Evolutionary conservation across 805 yeast species (phyloP).

Genomic region (Priceomyces haplophilus): DNA sequence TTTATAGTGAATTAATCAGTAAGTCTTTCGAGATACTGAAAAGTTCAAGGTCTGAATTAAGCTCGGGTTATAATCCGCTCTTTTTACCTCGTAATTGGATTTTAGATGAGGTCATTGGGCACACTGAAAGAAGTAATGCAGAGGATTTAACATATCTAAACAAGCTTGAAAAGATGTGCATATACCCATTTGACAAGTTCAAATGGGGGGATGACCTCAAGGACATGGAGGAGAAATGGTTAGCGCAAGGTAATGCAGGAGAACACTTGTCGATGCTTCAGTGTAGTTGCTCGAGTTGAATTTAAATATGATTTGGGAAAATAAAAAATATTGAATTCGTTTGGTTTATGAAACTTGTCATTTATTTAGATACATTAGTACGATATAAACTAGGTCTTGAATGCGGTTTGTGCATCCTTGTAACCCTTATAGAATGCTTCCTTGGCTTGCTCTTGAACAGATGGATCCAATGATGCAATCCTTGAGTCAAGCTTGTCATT

Average conservation of each 20-base stretch:
- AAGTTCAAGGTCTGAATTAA: constrained; percentile 20
- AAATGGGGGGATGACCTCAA: constrained; percentile 68
- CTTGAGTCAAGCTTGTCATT: constrained; percentile 33
- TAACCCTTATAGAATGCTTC: constrained; percentile 40
- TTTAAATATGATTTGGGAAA: too few relatives aligned
- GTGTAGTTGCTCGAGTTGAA: constrained; percentile 64
- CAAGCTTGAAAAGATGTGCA: constrained; percentile 67
- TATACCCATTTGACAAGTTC: constrained; percentile 64
- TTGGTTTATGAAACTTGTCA: too few relatives aligned
- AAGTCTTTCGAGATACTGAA: constrained; percentile 29
- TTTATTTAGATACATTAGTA: too few relatives aligned
- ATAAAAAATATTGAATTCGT: too few relatives aligned
- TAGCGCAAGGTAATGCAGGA: constrained; percentile 47
- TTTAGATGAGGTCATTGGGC: constrained; percentile 72
- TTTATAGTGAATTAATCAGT: constrained; percentile 43
- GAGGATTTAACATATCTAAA: constrained; percentile 48
- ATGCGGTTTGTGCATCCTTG: constrained; percentile 32
- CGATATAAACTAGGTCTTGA: constrained; percentile 9
- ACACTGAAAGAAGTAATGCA: constrained; percentile 49
- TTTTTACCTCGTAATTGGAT: constrained; percentile 87
- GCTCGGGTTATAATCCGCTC: constrained; percentile 61
- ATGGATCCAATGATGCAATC: constrained; percentile 32
- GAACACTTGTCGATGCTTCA: constrained; percentile 59
- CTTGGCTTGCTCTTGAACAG: constrained; percentile 36
- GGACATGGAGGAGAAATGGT: constrained; percentile 57